A percentile compares a stretch with the other conserved stretches of the same genome.
Conservation (phyloP, 1,139 yeast species). For the Magnusiomyces starmeri region DNA sequence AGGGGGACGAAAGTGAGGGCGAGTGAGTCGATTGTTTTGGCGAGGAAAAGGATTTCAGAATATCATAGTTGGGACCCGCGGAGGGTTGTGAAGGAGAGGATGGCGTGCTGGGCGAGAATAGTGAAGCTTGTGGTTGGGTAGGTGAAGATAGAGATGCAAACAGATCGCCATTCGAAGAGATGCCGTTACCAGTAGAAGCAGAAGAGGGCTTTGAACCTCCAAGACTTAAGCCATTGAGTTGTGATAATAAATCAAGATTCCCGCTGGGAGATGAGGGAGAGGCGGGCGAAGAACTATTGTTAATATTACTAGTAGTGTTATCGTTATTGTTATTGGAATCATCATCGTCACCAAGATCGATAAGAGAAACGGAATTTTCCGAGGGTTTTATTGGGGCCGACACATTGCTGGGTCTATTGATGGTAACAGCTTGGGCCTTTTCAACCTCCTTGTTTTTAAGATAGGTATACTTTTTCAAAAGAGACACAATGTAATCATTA, state of each 20-base stretch:
- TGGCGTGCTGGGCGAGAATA: background rate
- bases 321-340: background rate
- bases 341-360: conserved; percentile 68
- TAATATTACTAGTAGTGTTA: background rate
- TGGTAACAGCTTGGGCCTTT: conserved; percentile 53
- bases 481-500: conserved; percentile 69
- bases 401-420: conserved; percentile 26
- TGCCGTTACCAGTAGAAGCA: background rate
- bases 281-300: conserved; percentile 9
- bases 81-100: conserved; percentile 9
- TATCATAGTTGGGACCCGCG: background rate
- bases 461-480: conserved; percentile 59
- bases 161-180: background rate
- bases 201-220: conserved; percentile 22
- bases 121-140: background rate
- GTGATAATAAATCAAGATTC: conserved; percentile 55
- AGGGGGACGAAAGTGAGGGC: background rate
- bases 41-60: background rate
- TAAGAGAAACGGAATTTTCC: conserved; percentile 43
- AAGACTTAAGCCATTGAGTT: conserved; percentile 57
- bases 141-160: background rate
- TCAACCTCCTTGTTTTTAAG: conserved; percentile 58
- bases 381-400: conserved; percentile 33
- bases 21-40: background rate
- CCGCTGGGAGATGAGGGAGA: conserved; percentile 35